A percentile compares a stretch with the other conserved stretches of the same genome.
phyloP scores from a whole-genome alignment of 257 asterid genomes.

The Rhazya stricta region DNA sequence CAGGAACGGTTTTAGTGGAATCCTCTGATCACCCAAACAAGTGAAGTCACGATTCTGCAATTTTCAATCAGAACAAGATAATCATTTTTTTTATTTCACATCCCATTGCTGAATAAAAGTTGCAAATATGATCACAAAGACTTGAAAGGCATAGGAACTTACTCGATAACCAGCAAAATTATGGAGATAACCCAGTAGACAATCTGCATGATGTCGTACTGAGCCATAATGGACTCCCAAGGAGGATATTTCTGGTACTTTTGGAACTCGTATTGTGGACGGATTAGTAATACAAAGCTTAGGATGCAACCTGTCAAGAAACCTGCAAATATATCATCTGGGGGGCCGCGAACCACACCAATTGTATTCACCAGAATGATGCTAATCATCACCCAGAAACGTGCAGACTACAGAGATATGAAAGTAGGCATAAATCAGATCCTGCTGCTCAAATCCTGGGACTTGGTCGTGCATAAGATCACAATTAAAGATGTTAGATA shows the following conservation, averaged over 20 bases:
- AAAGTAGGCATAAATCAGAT: too few relatives aligned
- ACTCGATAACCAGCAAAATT: background rate
- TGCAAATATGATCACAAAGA: too few relatives aligned
- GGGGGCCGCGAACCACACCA: background rate
- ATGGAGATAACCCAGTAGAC: background rate
- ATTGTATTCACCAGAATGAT: background rate
- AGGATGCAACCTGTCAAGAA: background rate
- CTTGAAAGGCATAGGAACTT: background rate
- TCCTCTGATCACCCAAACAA: background rate
- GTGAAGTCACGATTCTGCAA: background rate
- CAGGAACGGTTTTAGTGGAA: background rate
- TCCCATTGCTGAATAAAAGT: too few relatives aligned
- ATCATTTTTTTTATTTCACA: too few relatives aligned
- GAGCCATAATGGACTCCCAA: background rate
- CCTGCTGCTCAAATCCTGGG: too few relatives aligned
- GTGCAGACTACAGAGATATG: too few relatives aligned
- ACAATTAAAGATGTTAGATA: too few relatives aligned
- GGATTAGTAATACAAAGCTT: background rate
- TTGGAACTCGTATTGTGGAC: background rate
- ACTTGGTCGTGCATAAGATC: too few relatives aligned
- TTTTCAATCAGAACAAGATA: too few relatives aligned
- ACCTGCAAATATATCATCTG: background rate
- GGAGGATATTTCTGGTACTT: background rate
- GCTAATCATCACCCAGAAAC: background rate
- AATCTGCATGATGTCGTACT: background rate